Evolutionary conservation across 1,284 basidiomycete species (phyloP).

Genomic region (Malassezia yamatoensis): DNA sequence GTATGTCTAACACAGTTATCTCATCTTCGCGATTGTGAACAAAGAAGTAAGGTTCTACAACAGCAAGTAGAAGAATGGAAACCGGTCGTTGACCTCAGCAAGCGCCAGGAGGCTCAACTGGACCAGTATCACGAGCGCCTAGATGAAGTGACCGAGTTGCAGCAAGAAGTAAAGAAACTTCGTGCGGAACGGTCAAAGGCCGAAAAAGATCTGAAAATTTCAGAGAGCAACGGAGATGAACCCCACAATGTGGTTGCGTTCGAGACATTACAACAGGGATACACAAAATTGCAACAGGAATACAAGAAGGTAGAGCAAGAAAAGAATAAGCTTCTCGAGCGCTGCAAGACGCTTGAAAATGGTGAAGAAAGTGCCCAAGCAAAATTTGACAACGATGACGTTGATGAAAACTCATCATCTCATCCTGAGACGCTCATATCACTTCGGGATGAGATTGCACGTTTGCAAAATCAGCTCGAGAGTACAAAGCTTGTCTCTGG

Average conservation of each 20-base stretch:
- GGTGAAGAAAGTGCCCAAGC: neutral
- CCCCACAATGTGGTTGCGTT: neutral
- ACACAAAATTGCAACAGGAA: neutral
- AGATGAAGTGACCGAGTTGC: conserved; percentile 3
- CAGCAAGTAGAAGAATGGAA: conserved; percentile 11
- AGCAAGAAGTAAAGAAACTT: conserved; percentile 2
- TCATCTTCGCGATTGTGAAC: conserved; percentile 6
- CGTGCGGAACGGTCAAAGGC: neutral
- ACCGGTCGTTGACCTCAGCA: neutral
- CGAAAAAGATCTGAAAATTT: neutral
- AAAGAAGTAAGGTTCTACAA: conserved; percentile 5
- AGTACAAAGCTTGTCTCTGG: neutral
- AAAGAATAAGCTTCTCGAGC: neutral
- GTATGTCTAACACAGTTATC: neutral
- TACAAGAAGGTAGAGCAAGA: neutral
- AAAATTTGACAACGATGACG: neutral
- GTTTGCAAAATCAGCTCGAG: neutral
- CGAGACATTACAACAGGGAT: neutral
- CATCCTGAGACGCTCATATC: neutral
- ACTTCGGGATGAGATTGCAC: neutral
- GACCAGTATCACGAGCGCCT: neutral
- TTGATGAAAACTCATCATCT: neutral
- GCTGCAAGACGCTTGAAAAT: neutral
- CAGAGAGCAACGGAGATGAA: neutral
- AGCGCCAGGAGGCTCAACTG: conserved; percentile 8